Percentiles rank a stretch among this genome's conserved stretches.
These are phyloP conservation scores for Durusdinium trenchii DNA, from an alignment of 73 alveolate genomes.

Conservation along the genomic window DNA sequence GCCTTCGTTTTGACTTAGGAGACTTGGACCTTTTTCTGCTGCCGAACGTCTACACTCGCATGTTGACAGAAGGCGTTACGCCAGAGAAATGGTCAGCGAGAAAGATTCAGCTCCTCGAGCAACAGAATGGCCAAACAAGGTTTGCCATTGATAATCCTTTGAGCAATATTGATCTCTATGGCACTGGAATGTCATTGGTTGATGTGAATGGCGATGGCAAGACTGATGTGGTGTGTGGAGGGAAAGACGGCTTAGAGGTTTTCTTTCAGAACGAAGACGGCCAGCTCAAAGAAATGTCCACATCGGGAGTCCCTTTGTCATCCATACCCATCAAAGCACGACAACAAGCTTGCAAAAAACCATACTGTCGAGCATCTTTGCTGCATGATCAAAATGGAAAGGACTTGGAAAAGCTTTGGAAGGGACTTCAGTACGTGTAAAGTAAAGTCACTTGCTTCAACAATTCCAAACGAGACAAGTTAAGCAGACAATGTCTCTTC, in stretches of 20 bases:
- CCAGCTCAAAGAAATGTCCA: neutral
- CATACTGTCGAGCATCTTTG: too few relatives aligned
- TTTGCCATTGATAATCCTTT: neutral
- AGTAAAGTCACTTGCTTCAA: too few relatives aligned
- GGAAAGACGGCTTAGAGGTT: neutral
- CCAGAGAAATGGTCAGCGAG: neutral
- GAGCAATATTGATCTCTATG: neutral
- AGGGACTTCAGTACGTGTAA: too few relatives aligned
- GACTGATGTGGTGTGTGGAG: neutral
- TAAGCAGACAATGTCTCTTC: too few relatives aligned
- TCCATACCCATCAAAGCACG: neutral
- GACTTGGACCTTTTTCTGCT: neutral
- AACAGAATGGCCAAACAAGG: neutral
- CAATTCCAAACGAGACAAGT: too few relatives aligned
- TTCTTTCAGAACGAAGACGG: neutral
- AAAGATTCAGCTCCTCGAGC: neutral
- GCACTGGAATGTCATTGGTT: neutral
- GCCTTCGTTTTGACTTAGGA: neutral
- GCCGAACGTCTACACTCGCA: neutral
- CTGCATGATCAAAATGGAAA: too few relatives aligned
- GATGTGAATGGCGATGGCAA: neutral
- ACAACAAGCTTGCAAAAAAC: too few relatives aligned
- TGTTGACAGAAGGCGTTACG: neutral
- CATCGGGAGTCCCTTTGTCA: neutral
- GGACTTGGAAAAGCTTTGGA: too few relatives aligned